phyloP scores from a whole-genome alignment of 306 rosid species.

The Dryas drummondii region DNA sequence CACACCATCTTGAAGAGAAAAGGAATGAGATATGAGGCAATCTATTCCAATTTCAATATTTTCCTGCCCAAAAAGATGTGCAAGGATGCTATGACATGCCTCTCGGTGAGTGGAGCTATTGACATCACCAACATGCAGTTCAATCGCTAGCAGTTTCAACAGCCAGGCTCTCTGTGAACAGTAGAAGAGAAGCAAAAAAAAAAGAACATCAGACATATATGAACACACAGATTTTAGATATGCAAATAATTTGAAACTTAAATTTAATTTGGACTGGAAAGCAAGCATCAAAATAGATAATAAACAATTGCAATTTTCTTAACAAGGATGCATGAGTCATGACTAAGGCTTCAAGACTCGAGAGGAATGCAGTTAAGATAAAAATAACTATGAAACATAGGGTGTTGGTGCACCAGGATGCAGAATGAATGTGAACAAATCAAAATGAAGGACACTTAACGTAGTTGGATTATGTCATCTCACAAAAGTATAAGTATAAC shows the following conservation, averaged over 20 bases:
- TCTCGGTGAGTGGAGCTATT: constrained; percentile 67
- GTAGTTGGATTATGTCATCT: neutral
- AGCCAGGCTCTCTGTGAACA: constrained; percentile 87
- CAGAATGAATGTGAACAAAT: neutral
- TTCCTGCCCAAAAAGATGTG: constrained; percentile 67
- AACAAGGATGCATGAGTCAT: neutral
- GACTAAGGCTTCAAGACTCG: neutral
- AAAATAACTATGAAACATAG: neutral
- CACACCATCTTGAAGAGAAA: constrained; percentile 40
- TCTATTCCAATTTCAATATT: constrained; percentile 45
- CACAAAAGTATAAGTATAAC: neutral
- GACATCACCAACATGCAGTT: constrained; percentile 81
- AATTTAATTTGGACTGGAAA: neutral
- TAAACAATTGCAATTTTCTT: neutral
- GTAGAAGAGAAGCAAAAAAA: constrained; percentile 5
- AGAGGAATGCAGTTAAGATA: neutral
- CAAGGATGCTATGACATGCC: constrained; percentile 68
- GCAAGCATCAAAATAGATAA: constrained; percentile 3
- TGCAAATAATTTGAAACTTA: neutral
- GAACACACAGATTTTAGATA: neutral
- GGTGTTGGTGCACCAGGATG: neutral
- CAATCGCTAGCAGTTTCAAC: constrained; percentile 76
- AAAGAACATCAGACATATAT: neutral
- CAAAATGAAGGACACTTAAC: neutral
- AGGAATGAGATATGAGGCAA: constrained; percentile 28